These are phyloP conservation scores for Rosa multiflora DNA, from an alignment of 306 rosid species.

Conservation along the genomic window DNA sequence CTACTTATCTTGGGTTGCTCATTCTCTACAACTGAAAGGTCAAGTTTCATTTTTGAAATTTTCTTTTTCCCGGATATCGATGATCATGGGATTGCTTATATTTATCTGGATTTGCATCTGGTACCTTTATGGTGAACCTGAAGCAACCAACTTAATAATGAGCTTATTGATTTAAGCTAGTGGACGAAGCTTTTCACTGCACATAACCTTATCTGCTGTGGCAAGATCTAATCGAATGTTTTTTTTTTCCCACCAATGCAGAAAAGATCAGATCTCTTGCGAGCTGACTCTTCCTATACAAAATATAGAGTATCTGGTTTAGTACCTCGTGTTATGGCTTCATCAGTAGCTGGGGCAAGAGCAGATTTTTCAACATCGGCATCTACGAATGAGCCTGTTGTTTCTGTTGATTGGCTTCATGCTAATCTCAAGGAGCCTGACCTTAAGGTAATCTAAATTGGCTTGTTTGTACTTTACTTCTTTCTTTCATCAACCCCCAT, in stretches of 20 bases:
- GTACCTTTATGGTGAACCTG: too few species aligned
- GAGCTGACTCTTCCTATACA: conserved; percentile 34
- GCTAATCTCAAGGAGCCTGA: conserved; percentile 74
- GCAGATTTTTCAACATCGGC: conserved; percentile 61
- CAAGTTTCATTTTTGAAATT: not conserved
- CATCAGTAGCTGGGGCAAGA: conserved; percentile 49
- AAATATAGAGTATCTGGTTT: conserved; percentile 34
- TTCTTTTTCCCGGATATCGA: not conserved
- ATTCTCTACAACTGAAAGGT: not conserved
- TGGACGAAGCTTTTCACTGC: not conserved
- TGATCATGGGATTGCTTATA: not conserved
- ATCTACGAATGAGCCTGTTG: conserved; percentile 72
- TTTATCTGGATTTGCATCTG: not conserved
- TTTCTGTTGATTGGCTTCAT: conserved; percentile 90
- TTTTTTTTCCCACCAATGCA: conserved; percentile 33
- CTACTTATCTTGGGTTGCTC: not conserved
- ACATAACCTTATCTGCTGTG: conserved; percentile 9
- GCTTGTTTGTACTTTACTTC: not conserved
- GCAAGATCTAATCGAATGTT: conserved; percentile 10
- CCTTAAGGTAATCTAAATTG: conserved; percentile 56
- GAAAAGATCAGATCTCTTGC: conserved; percentile 44
- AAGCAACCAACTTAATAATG: not conserved
- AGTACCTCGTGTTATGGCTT: conserved; percentile 58
- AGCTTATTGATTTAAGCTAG: too few species aligned
- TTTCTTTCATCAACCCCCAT: not conserved